A percentile compares a stretch with the other conserved stretches of the same genome.
phyloP scores from a whole-genome alignment of 371 early-diverging fungal species.

The Coemansia sp. region DNA sequence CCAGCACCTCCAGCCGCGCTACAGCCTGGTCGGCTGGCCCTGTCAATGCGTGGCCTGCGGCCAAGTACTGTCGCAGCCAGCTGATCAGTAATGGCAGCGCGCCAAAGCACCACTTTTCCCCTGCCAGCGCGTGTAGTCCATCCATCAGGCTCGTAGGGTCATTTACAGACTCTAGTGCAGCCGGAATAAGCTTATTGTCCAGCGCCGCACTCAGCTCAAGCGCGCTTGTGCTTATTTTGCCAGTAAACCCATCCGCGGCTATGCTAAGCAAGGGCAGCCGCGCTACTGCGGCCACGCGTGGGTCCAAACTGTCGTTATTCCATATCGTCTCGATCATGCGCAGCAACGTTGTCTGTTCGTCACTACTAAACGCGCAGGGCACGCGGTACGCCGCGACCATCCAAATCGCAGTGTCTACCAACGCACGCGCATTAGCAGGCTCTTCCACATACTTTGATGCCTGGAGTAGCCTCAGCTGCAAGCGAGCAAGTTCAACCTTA shows the following conservation, averaged over 20 bases:
- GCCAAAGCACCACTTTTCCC: conserved; percentile 4
- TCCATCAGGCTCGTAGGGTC: not conserved
- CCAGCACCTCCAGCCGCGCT: conserved; percentile 3
- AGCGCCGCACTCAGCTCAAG: conserved; percentile 9
- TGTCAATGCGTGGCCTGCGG: not conserved
- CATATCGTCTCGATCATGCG: conserved; percentile 2
- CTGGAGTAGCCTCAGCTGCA: not conserved
- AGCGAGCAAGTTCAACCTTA: not conserved
- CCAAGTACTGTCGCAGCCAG: conserved; percentile 9
- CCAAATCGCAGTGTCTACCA: conserved; percentile 4
- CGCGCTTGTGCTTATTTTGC: conserved; percentile 10
- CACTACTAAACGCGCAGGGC: not conserved
- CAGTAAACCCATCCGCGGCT: conserved; percentile 23
- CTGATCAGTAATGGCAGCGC: conserved; percentile 12
- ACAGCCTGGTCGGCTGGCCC: not conserved
- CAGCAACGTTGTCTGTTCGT: conserved; percentile 14
- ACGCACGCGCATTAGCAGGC: not conserved
- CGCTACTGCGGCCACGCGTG: conserved; percentile 5
- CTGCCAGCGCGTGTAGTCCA: not conserved
- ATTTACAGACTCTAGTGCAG: not conserved
- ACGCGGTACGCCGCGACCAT: conserved; percentile 5
- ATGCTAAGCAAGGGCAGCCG: conserved; percentile 28
- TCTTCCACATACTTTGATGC: not conserved
- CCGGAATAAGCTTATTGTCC: not conserved
- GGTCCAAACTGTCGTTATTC: not conserved